Evolutionary conservation across 768 basidiomycete genomes (phyloP), one percentile per base, ranked within the genome.

Genomic region (Pisolithus albus): DNA sequence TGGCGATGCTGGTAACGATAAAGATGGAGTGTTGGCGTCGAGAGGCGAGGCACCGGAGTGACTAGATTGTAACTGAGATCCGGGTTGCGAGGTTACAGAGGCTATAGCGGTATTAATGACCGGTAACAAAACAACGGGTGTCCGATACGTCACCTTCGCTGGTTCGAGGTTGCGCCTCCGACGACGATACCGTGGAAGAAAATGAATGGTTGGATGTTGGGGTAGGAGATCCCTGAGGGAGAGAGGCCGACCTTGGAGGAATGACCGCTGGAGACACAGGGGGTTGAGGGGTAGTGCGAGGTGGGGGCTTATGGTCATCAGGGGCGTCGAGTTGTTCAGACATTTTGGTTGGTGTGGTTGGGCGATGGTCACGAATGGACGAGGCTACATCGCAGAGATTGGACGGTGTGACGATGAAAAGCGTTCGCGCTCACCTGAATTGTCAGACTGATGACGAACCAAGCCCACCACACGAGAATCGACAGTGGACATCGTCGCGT

Each of bases 21-120:
- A 54, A 2, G 40, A 19, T 30, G 57, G 46, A 43, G 57, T 54
- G 28, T 56, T 48, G 34, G 61, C 53, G 43, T 63, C 49, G 19
- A 61, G 50, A 37, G 59, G 51, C 6, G 74, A 70, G 0, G 72
- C 55, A n/a, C 72, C 69, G 18, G 67, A 19, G 32, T 18, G 18
- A 69, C 49, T 70, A 73, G 34, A 59, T 30, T 60, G 57, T 21
- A 6, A 21, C 28, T 32, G 32, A 47, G 9, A 42, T 32, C 32
- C 53, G 49, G 32, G 43, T 7, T 51, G 52, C 36, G 47, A 47
- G 2, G 46, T 43, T 30, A 51, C 26, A 45, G 52, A 39, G 16
- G 18, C 56, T 36, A 45, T 30, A n/a, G 36, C 44, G 38, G 16
- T 55, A 46, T 50, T 10, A 13, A 46, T 21, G n/a, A 48, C 54